A percentile compares a stretch with the other conserved stretches of the same genome.
phyloP scores from a whole-genome alignment of 2,329 filamentous ascomycete genomes.

The Leptosphaerulina australis region DNA sequence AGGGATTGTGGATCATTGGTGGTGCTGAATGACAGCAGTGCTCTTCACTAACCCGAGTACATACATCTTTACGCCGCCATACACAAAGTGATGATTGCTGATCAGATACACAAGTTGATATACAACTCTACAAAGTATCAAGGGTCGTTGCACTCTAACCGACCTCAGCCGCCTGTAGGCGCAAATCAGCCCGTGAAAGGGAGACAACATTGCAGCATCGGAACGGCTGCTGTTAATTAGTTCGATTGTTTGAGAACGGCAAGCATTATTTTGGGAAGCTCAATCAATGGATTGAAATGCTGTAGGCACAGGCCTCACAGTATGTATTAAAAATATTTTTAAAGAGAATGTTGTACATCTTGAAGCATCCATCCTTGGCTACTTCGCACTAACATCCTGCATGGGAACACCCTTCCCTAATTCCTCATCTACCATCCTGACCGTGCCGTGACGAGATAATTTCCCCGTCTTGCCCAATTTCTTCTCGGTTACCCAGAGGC shows the following conservation, averaged over 20 bases:
- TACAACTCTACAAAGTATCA: too few relatives aligned
- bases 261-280: not conserved
- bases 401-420: slow-evolving; percentile 28
- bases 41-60: not conserved
- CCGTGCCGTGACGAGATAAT: slow-evolving; percentile 25
- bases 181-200: slow-evolving; percentile 1
- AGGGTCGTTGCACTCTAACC: too few relatives aligned
- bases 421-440: slow-evolving; percentile 19
- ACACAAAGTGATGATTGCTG: too few relatives aligned
- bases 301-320: not conserved
- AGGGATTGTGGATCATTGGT: not conserved
- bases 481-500: slow-evolving; percentile 53
- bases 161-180: slow-evolving; percentile 3
- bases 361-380: not conserved
- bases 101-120: too few relatives aligned
- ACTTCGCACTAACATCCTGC: slow-evolving; percentile 28
- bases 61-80: not conserved
- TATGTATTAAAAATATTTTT: slow-evolving; percentile 9
- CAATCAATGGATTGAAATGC: not conserved
- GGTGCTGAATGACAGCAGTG: not conserved
- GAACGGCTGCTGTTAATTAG: slow-evolving; percentile 5
- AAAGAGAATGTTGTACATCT: not conserved
- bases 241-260: slow-evolving; percentile 1
- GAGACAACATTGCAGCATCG: slow-evolving; percentile 1
- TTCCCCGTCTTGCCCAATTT: slow-evolving; percentile 52